A percentile compares a stretch with the other conserved stretches of the same genome.
phyloP scores from a whole-genome alignment of 768 basidiomycete genomes.

The Leccinum olivaceopallidum region DNA sequence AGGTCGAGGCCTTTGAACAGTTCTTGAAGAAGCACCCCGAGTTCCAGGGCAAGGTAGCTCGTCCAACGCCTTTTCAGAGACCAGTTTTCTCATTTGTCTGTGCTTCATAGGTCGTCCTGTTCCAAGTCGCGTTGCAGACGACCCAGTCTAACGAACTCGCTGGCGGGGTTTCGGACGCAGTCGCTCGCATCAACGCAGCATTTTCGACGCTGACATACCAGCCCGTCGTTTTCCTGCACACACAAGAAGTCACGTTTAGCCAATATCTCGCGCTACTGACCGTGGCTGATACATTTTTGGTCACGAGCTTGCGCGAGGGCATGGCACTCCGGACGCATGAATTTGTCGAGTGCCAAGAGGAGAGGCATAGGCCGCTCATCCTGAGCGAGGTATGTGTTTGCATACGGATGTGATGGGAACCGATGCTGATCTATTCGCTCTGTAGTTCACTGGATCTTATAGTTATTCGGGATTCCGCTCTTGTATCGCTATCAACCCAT shows the following conservation, averaged over 20 bases:
- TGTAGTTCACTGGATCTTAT: constrained; percentile 82
- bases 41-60: constrained; percentile 67
- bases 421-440: background rate
- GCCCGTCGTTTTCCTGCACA: constrained; percentile 83
- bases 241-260: constrained; percentile 79
- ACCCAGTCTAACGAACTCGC: constrained; percentile 75
- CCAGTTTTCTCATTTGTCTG: background rate
- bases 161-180: constrained; percentile 67
- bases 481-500: constrained; percentile 85
- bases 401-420: background rate
- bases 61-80: background rate
- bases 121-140: constrained; percentile 86
- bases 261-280: constrained; percentile 83
- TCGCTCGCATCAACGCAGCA: constrained; percentile 78
- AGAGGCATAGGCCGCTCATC: constrained; percentile 64
- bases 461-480: constrained; percentile 85
- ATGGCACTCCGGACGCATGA: constrained; percentile 82
- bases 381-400: constrained; percentile 64
- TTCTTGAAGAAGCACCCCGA: constrained; percentile 82
- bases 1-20: constrained; percentile 78
- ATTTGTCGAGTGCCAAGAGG: constrained; percentile 85
- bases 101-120: constrained; percentile 63
- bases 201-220: constrained; percentile 88
- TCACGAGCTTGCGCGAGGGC: constrained; percentile 82
- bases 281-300: constrained; percentile 83